Conservation (phyloP, 2,329 filamentous ascomycete species). For the Fusarium zealandicum region DNA sequence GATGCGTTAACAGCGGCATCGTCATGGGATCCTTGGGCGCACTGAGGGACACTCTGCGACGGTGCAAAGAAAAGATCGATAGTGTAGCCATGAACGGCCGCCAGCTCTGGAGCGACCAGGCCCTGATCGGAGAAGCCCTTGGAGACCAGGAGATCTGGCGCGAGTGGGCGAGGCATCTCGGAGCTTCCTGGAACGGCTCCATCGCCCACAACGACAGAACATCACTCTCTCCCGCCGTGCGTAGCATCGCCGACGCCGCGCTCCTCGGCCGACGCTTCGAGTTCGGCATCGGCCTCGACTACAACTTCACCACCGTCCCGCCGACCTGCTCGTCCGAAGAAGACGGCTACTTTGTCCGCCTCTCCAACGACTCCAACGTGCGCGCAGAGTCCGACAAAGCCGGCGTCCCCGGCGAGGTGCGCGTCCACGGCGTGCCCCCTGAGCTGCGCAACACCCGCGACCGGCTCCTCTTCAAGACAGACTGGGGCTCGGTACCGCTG, state of each 20-base stretch:
- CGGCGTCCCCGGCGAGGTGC: constrained; percentile 42
- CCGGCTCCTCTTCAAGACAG: constrained; percentile 20
- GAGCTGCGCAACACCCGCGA: constrained; percentile 37
- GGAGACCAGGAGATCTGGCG: constrained; percentile 51
- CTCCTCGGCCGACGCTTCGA: constrained; percentile 45
- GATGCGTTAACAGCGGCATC: constrained; percentile 48
- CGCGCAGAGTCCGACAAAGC: constrained; percentile 39
- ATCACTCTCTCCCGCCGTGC: constrained; percentile 27
- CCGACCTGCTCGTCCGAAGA: constrained; percentile 49
- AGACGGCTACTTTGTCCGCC: constrained; percentile 45
- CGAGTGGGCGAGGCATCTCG: constrained; percentile 42
- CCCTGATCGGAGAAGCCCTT: constrained; percentile 49
- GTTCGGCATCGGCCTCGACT: constrained; percentile 50
- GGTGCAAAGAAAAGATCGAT: constrained; percentile 43
- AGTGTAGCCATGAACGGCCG: constrained; percentile 39
- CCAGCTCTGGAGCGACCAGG: constrained; percentile 51
- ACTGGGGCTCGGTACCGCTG: constrained; percentile 46
- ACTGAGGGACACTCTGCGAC: constrained; percentile 36
- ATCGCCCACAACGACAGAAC: constrained; percentile 17
- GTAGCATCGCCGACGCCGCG: constrained; percentile 40
- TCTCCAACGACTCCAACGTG: constrained; percentile 38
- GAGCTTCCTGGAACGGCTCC: constrained; percentile 45
- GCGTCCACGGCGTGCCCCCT: constrained; percentile 39
- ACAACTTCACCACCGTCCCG: constrained; percentile 48
- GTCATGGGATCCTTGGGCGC: constrained; percentile 47